Evolutionary conservation across 306 rosid species (phyloP).

Genomic region (Acacia confusa): DNA sequence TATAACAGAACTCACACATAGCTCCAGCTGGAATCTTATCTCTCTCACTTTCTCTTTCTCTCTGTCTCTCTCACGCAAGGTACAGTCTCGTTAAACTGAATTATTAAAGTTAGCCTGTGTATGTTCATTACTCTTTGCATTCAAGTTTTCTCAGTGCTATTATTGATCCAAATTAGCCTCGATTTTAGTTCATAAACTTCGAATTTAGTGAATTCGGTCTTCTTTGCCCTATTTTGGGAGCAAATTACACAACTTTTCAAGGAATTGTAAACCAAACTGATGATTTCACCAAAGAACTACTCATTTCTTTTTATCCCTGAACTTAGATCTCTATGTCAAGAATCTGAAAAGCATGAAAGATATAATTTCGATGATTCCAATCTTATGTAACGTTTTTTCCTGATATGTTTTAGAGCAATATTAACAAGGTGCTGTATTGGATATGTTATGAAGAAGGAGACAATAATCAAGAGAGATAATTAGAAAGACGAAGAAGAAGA

Average conservation of each 20-base stretch:
- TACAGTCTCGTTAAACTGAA: not conserved
- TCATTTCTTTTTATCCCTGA: slow-evolving; percentile 7
- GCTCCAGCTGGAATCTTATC: not conserved
- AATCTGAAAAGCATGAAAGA: not conserved
- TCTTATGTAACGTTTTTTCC: not conserved
- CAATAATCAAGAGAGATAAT: not conserved
- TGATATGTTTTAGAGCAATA: slow-evolving; percentile 18
- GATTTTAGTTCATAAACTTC: slow-evolving; percentile 22
- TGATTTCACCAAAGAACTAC: slow-evolving; percentile 13
- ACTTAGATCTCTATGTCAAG: not conserved
- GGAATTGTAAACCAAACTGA: slow-evolving; percentile 20
- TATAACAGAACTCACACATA: not conserved
- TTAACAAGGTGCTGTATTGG: not conserved
- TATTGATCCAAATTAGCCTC: slow-evolving; percentile 1
- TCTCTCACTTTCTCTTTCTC: not conserved
- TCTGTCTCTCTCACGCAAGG: slow-evolving; percentile 5
- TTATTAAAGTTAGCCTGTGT: not conserved
- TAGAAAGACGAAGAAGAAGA: slow-evolving; percentile 19
- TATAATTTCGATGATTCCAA: not conserved
- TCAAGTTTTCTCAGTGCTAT: not conserved
- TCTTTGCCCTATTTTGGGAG: slow-evolving; percentile 40
- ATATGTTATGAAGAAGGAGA: slow-evolving; percentile 6
- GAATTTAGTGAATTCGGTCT: not conserved
- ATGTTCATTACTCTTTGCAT: slow-evolving; percentile 2
- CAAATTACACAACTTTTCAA: not conserved